Base-by-base conservation (phyloP, 2,329 filamentous ascomycete species). In the Fusarium falciforme region DNA sequence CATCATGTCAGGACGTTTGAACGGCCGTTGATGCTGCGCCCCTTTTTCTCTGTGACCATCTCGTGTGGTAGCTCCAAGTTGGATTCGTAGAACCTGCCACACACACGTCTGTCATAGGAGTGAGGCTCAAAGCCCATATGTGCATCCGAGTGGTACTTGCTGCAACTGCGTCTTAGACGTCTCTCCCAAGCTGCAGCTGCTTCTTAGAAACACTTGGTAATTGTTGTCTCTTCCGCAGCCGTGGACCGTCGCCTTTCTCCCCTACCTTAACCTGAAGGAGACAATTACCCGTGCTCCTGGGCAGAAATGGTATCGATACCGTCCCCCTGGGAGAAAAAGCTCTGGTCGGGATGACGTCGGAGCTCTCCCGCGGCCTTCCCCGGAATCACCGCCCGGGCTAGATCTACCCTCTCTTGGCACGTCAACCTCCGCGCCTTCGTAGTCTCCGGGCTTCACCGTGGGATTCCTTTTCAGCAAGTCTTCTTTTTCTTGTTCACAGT, bases 181-280 rank as follows among this genome's bases (percentile, higher is more conserved):
- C 61, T 60, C 36, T 55, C 38, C 38, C 31, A 62, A n/a, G 25
- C 25, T 52, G 22, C 27, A 62, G 61, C 62, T 67, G 57, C 42
- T 67, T 25, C 36, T 57, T 11, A 54, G 59, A 71, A 68, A 42
- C 60, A 40, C 52, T 61, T 71, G 67, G 71, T 67, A 72, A 64
- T 60, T 44, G 25, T 31, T 62, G 67, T 63, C 35, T 66, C 61
- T 47, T 52, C 58, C 40, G 27, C 31, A 52, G 20, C 35, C 55
- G 38, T 62, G 31, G 42, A 61, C 36, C 22, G 42, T 20, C 10
- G 27, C 9, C 47, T 52, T 29, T 6, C 10, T 27, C 25, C 14
- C 25, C 25, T 29, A 31, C 29, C 9, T 10, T 31, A 52, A 8
- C 22, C 14, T 22, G 6, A 36, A 36, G 14, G 35, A 17, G 44